These are phyloP conservation scores for Nepenthes mirabilis DNA, from an alignment of 148 eudicot genomes.

Conservation along the genomic window DNA sequence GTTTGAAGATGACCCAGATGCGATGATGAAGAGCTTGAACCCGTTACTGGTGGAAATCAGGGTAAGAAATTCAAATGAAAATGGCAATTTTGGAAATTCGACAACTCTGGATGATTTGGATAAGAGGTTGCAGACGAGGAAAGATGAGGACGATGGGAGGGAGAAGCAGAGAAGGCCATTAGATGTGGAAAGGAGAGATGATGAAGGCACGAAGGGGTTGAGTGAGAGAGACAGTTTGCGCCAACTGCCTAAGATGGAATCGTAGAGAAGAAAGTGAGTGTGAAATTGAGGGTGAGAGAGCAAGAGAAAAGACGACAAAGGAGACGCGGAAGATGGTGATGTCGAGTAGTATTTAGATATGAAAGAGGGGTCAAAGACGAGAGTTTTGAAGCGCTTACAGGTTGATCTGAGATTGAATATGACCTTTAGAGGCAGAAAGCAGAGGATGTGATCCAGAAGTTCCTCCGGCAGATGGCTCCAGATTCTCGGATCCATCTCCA, in stretches of 20 bases:
- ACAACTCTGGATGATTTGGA: slow-evolving; percentile 23
- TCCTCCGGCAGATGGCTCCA: slow-evolving; percentile 55
- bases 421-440: slow-evolving; percentile 40
- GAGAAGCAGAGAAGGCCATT: slow-evolving; percentile 55
- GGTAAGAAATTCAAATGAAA: slow-evolving; percentile 31
- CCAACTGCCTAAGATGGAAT: slow-evolving; percentile 33
- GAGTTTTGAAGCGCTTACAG: slow-evolving; percentile 46
- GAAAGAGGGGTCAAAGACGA: slow-evolving; percentile 38
- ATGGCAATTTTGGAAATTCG: slow-evolving; percentile 28
- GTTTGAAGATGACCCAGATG: slow-evolving; percentile 13
- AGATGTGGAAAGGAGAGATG: slow-evolving; percentile 29
- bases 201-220: slow-evolving; percentile 8
- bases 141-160: slow-evolving; percentile 23
- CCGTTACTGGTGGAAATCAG: slow-evolving; percentile 17
- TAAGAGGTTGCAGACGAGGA: slow-evolving; percentile 36
- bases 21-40: slow-evolving; percentile 31
- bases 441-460: slow-evolving; percentile 43
- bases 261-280: slow-evolving; percentile 28
- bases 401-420: slow-evolving; percentile 45
- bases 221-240: slow-evolving; percentile 12
- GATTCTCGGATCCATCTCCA: slow-evolving; percentile 42
- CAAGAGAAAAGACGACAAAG: slow-evolving; percentile 35
- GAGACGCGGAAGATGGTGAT: background rate
- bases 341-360: slow-evolving; percentile 22
- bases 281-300: slow-evolving; percentile 49